A percentile compares a stretch with the other conserved stretches of the same genome.
phyloP scores from a whole-genome alignment of 192 early-diverging fungal genomes.

The Backusella sp. region DNA sequence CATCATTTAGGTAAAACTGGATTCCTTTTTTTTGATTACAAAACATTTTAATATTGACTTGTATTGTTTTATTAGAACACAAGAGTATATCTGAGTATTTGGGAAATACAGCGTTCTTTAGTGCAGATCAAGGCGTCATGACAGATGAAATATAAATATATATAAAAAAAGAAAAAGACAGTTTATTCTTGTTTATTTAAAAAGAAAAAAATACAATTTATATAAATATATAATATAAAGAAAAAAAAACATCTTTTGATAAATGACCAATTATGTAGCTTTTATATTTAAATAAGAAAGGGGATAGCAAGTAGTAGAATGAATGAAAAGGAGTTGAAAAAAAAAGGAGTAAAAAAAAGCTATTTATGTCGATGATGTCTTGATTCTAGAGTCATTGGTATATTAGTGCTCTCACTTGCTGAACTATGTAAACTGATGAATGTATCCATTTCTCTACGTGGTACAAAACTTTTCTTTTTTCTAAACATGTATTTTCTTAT shows the following conservation, averaged over 20 bases:
- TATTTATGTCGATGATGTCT: not conserved
- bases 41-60: not conserved
- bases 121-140: not conserved
- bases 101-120: constrained; percentile 6
- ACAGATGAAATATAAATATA: constrained; percentile 1
- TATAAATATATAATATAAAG: not conserved
- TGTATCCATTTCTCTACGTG: constrained; percentile 4
- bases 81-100: constrained; percentile 23
- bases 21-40: not conserved
- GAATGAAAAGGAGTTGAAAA: not conserved
- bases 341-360: not conserved
- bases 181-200: not conserved
- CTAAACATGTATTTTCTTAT: constrained; percentile 1
- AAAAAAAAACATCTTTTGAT: not conserved
- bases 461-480: not conserved
- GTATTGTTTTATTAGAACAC: constrained; percentile 15
- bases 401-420: not conserved
- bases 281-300: not conserved
- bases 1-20: constrained; percentile 45
- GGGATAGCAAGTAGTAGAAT: not conserved
- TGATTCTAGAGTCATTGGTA: constrained; percentile 4
- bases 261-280: not conserved
- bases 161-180: not conserved
- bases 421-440: constrained; percentile 7
- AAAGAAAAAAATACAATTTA: not conserved